Evolutionary conservation across 1,284 basidiomycete species (phyloP), one percentile per base, ranked within the genome.

Genomic region (Ustilago bromivora): DNA sequence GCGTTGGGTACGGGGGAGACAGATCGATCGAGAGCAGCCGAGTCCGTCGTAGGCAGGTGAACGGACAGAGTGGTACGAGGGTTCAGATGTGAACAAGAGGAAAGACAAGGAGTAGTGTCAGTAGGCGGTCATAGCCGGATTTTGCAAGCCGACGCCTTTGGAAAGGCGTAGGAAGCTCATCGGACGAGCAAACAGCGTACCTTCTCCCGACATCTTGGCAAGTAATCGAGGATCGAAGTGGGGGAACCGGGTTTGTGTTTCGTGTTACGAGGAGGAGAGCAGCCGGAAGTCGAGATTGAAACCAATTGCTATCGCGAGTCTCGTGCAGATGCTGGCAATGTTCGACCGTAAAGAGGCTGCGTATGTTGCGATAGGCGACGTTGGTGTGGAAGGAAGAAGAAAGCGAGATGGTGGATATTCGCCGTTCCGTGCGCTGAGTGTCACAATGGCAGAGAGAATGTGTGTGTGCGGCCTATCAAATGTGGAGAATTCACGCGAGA

Each of bases 151-250:
- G 23, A 28, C 23, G 23, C 3, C 23, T 28, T 28, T 28, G 23
- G 3, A 28, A 28, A 28, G 23, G 23, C 23, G 23, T 28, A 28
- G 23, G 23, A 28, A 28, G 23, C 23, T 28, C 23, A 28, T 28
- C 23, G 23, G 23, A 28, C 19, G 43, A 19, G 43, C 43, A 19
- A 46, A 6, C n/a, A 46, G 47, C 74, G 46, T 62, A 78, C 76
- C 76, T 72, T 78, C 76, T 59, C 76, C 76, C 58, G 76, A 75
- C 76, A 78, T 78, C 12, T 71, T 78, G 68, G 66, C 10, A 17
- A 54, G 12, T 31, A 1, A 49, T 19, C 28, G 36, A 31, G 9
- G 60, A 61, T 57, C 54, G 54, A 64, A 35, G 57, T 63, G 61
- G 49, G 28, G 31, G n/a, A 59, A 41, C 31, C 31, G 35, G 49